Percentiles rank a stretch among this genome's conserved stretches.
phyloP scores from a whole-genome alignment of 2,329 filamentous ascomycete species.

The Onygenales sp. region DNA sequence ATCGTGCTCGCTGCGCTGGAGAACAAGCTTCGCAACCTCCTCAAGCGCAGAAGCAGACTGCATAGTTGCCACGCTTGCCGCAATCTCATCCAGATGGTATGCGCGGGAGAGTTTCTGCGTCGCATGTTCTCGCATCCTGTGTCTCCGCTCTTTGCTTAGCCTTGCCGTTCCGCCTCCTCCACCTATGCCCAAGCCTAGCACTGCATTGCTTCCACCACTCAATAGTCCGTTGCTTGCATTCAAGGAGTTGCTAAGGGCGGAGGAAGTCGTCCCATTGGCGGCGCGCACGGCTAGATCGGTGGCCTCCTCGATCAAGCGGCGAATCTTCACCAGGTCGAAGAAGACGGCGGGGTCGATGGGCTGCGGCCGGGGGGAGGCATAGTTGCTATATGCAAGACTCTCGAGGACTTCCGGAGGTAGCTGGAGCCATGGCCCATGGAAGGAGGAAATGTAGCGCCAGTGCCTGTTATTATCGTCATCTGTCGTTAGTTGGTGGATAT shows the following conservation, averaged over 20 bases:
- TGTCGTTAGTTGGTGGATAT: too few species aligned
- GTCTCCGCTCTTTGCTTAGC: slow-evolving; percentile 65
- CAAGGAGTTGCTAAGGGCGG: slow-evolving; percentile 48
- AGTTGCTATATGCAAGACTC: slow-evolving; percentile 69
- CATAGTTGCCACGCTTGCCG: slow-evolving; percentile 74
- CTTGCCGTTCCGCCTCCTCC: slow-evolving; percentile 51
- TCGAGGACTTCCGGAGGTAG: slow-evolving; percentile 71
- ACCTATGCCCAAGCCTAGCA: slow-evolving; percentile 48
- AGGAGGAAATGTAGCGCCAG: slow-evolving; percentile 77
- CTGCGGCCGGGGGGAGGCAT: slow-evolving; percentile 63
- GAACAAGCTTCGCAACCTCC: slow-evolving; percentile 62
- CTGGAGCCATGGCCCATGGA: slow-evolving; percentile 75
- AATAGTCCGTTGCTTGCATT: slow-evolving; percentile 43
- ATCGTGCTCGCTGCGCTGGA: slow-evolving; percentile 59
- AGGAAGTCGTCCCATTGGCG: slow-evolving; percentile 60
- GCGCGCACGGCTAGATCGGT: slow-evolving; percentile 69
- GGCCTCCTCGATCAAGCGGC: slow-evolving; percentile 69
- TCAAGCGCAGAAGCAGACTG: slow-evolving; percentile 68
- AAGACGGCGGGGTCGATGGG: slow-evolving; percentile 72
- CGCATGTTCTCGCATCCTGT: slow-evolving; percentile 71
- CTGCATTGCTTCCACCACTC: slow-evolving; percentile 39
- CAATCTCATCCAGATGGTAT: slow-evolving; percentile 74
- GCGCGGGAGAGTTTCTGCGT: slow-evolving; percentile 67
- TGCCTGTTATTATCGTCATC: slow-evolving; percentile 44
- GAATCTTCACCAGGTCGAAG: slow-evolving; percentile 76